phyloP scores from a whole-genome alignment of 371 early-diverging fungal genomes.

The Circinella minor region DNA sequence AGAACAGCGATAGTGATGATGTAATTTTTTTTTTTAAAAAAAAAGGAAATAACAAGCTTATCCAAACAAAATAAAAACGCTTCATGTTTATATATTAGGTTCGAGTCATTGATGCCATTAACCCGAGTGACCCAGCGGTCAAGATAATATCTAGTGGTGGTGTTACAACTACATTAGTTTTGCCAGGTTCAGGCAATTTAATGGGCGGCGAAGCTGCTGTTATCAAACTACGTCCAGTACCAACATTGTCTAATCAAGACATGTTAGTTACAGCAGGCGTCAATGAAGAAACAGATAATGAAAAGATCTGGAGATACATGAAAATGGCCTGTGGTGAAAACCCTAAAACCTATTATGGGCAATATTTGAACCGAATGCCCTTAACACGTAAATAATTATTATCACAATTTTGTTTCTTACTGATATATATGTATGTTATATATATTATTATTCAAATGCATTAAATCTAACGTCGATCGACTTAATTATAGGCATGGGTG shows the following conservation, averaged over 20 bases:
- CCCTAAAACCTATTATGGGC: conserved; percentile 64
- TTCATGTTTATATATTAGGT: conserved; percentile 25
- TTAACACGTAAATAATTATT: conserved; percentile 40
- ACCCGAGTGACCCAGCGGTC: conserved; percentile 71
- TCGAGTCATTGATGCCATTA: conserved; percentile 66
- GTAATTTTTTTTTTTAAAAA: not conserved
- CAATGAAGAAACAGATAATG: conserved; percentile 42
- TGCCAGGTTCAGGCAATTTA: conserved; percentile 80
- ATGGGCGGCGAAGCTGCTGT: conserved; percentile 86
- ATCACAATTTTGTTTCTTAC: too few species aligned
- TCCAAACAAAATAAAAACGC: too few species aligned
- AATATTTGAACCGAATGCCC: conserved; percentile 33
- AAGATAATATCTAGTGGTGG: conserved; percentile 79
- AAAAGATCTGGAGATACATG: conserved; percentile 74
- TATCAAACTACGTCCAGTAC: conserved; percentile 65
- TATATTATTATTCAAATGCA: too few species aligned
- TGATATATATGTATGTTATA: too few species aligned
- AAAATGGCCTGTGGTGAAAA: conserved; percentile 92
- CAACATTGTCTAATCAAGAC: conserved; percentile 65
- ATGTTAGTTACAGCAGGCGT: conserved; percentile 69
- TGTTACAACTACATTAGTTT: conserved; percentile 74
- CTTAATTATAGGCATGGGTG: conserved; percentile 63
- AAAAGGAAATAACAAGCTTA: too few species aligned
- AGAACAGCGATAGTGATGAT: too few species aligned
- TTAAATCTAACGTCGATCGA: too few species aligned